Evolutionary conservation across 1,284 basidiomycete species (phyloP), one percentile per base, ranked within the genome.

Genomic region (Leccinum solheimii): DNA sequence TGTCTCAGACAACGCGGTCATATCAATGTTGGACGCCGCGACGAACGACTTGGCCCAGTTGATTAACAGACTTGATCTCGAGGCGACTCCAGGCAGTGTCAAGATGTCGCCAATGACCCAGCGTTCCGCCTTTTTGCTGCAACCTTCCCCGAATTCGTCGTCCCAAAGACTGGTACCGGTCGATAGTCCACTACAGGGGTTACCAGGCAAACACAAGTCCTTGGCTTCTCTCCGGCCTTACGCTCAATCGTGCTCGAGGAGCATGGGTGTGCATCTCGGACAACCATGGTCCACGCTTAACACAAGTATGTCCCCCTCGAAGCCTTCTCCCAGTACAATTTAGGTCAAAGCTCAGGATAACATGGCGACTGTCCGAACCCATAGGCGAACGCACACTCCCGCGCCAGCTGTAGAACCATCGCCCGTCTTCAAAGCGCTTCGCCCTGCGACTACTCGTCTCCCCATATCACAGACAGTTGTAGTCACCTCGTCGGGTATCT

Each of bases 1-100:
- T 34, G n/a, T 62, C 59, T 16, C 58, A 65, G 64, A 68, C 30
- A 86, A 66, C 19, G 90, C 81, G 61, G 83, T 84, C n/a, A 70
- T 92, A 1, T 88, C 85, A 0, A 81, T 91, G 21, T 74, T 92
- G 21, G 87, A 88, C 62, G 88, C 86, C 0, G 91, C 87, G 0
- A 92, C 90, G 0, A 85, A 90, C 58, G 91, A 92, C 51, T 79
- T 93, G 2, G 91, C 88, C 0, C 83, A 84, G 55, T 77, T 93
- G 13, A 90, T 93, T 73, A 89, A 86, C 65, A 81, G 83, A 21
- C 79, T 92, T 26, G 88, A 92, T 66, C 78, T 92, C 2, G 85
- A 91, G 67, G 87, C 88, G 3, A 91, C 90, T 0, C 90, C 90
- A 0, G 77, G 78, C 16, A 83, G 83, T 1, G 79, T 81, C 3